phyloP scores from a whole-genome alignment of 1,284 basidiomycete genomes.

The Ceratobasidium sp. region DNA sequence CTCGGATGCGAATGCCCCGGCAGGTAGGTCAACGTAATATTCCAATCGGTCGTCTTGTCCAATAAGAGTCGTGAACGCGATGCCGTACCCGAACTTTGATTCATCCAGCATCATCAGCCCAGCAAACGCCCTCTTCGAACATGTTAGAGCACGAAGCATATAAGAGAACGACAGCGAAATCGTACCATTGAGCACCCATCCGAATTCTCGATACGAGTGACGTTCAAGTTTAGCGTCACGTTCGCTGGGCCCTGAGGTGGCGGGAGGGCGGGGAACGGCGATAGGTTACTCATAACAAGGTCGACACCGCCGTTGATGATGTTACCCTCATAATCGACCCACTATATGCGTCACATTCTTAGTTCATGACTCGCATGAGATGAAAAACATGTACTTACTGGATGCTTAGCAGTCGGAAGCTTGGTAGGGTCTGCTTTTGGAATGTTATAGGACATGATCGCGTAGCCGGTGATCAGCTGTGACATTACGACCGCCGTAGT shows the following conservation, averaged over 20 bases:
- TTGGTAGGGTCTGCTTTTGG: slow-evolving; percentile 15
- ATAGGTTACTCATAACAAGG: slow-evolving; percentile 21
- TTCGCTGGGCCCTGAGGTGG: slow-evolving; percentile 34
- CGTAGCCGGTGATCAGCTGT: slow-evolving; percentile 45
- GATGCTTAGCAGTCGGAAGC: slow-evolving; percentile 24
- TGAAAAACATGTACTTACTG: not conserved
- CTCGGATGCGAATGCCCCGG: too few species aligned
- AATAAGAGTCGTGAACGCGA: too few species aligned
- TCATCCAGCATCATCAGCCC: too few species aligned
- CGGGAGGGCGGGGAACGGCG: slow-evolving; percentile 24
- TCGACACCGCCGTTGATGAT: slow-evolving; percentile 33
- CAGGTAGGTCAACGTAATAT: too few species aligned
- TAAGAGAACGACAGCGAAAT: too few species aligned
- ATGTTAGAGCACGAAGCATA: too few species aligned
- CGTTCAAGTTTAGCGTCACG: slow-evolving; percentile 23
- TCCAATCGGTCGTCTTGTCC: too few species aligned
- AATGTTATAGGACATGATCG: slow-evolving; percentile 41
- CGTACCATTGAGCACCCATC: slow-evolving; percentile 35
- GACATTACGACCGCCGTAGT: slow-evolving; percentile 28
- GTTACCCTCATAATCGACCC: slow-evolving; percentile 43
- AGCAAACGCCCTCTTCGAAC: too few species aligned
- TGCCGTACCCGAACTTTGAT: too few species aligned
- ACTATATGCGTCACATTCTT: slow-evolving; percentile 2
- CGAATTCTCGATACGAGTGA: slow-evolving; percentile 24
- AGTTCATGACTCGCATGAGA: not conserved